phyloP scores from a whole-genome alignment of 140 eudicot species.

The Oenanthe javanica region DNA sequence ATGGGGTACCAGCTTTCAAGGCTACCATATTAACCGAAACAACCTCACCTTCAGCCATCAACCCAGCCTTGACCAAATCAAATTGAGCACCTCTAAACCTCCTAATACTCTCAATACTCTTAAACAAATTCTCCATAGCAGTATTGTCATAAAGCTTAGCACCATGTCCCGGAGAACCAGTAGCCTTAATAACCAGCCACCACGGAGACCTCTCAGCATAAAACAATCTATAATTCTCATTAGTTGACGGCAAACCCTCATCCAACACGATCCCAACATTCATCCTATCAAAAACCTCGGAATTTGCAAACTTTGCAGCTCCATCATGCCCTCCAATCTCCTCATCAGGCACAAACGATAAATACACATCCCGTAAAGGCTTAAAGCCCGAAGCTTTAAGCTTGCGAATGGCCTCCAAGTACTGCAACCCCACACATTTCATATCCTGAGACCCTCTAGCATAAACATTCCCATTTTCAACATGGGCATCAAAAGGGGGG shows the following conservation, averaged over 20 bases:
- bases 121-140: constrained; percentile 84
- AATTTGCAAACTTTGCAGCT: constrained; percentile 51
- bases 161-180: constrained; percentile 90
- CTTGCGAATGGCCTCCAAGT: constrained; percentile 82
- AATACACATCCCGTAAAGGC: constrained; percentile 63
- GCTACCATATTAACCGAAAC: constrained; percentile 75
- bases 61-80: constrained; percentile 86
- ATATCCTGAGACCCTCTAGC: constrained; percentile 97
- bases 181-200: constrained; percentile 82
- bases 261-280: constrained; percentile 83
- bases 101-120: constrained; percentile 85
- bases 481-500: constrained; percentile 54
- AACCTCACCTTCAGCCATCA: constrained; percentile 79
- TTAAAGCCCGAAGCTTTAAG: constrained; percentile 47
- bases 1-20: constrained; percentile 88
- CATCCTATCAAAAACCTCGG: constrained; percentile 54
- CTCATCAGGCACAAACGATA: constrained; percentile 85
- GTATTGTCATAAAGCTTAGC: constrained; percentile 87
- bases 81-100: constrained; percentile 89
- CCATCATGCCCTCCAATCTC: constrained; percentile 96
- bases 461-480: constrained; percentile 46
- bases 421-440: constrained; percentile 92
- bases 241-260: constrained; percentile 80
- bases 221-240: constrained; percentile 51
- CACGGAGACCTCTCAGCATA: constrained; percentile 79